Percentiles rank a stretch among this genome's conserved stretches.
Conservation (phyloP, 2,329 filamentous ascomycete genomes). For the Pseudogymnoascus sp. region DNA sequence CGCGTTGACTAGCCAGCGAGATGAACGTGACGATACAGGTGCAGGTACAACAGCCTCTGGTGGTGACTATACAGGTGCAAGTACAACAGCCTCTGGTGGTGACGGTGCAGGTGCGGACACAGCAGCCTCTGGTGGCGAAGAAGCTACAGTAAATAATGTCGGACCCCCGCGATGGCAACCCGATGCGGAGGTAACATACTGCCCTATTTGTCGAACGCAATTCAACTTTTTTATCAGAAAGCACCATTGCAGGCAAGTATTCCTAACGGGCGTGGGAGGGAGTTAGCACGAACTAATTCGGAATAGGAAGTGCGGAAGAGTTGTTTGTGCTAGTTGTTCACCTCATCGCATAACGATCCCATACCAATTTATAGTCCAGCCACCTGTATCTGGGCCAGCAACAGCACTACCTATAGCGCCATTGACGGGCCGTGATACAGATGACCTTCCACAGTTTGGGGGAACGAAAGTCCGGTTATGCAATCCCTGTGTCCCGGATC, state of each 20-base stretch:
- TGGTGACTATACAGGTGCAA: no score
- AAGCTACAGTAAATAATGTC: slow-evolving; percentile 28
- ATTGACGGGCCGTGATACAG: slow-evolving; percentile 21
- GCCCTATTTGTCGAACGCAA: slow-evolving; percentile 70
- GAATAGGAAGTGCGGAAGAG: slow-evolving; percentile 74
- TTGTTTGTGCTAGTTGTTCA: slow-evolving; percentile 83
- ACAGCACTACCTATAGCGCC: background rate
- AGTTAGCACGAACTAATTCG: slow-evolving; percentile 1
- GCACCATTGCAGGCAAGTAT: slow-evolving; percentile 74
- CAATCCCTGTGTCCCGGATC: slow-evolving; percentile 65
- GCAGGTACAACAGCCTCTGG: background rate
- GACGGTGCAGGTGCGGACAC: no score
- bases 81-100: background rate
- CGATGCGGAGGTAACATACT: slow-evolving; percentile 70
- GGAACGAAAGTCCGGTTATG: slow-evolving; percentile 62
- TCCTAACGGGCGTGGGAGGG: background rate
- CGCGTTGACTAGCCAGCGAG: background rate
- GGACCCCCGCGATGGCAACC: slow-evolving; percentile 77
- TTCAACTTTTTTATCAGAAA: slow-evolving; percentile 84
- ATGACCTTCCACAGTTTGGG: slow-evolving; percentile 38
- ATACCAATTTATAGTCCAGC: slow-evolving; percentile 81
- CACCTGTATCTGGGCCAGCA: slow-evolving; percentile 40
- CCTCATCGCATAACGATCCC: slow-evolving; percentile 94
- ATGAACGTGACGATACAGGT: background rate
- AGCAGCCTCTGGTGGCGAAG: background rate